These are phyloP conservation scores for Pythium guiyangense DNA, from an alignment of 352 stramenopile genomes.

Conservation along the genomic window DNA sequence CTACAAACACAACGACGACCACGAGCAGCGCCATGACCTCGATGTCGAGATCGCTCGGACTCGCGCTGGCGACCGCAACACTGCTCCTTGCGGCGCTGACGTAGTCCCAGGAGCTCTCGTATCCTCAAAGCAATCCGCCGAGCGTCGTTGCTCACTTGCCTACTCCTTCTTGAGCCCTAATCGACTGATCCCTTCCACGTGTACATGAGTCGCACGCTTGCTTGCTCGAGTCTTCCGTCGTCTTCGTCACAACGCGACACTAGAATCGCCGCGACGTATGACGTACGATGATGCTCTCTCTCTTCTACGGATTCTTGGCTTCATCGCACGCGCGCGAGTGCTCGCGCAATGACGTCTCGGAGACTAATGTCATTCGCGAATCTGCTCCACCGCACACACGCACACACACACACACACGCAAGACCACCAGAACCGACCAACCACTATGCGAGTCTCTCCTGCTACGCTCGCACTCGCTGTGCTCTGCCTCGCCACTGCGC, in stretches of 20 bases:
- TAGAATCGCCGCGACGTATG: no score
- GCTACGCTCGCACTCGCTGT: neutral
- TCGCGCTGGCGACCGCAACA: neutral
- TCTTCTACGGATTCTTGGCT: neutral
- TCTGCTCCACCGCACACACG: neutral
- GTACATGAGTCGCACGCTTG: no score
- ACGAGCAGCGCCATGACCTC: neutral
- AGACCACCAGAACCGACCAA: conserved; percentile 1
- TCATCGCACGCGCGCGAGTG: no score
- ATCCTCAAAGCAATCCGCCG: no score
- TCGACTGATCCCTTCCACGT: no score
- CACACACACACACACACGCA: neutral
- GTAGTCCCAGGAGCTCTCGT: no score
- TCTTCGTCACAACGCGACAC: no score
- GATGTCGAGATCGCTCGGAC: neutral
- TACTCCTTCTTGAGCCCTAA: no score
- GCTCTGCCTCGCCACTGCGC: neutral
- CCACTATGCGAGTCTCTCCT: neutral
- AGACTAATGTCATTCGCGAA: neutral
- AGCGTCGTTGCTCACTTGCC: no score
- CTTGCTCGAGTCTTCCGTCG: no score
- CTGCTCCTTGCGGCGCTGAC: neutral
- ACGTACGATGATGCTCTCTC: neutral
- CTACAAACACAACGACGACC: neutral
- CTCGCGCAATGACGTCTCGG: neutral